These are phyloP conservation scores for Mycena sp. DNA, from an alignment of 1,284 basidiomycete species.

Conservation along the genomic window DNA sequence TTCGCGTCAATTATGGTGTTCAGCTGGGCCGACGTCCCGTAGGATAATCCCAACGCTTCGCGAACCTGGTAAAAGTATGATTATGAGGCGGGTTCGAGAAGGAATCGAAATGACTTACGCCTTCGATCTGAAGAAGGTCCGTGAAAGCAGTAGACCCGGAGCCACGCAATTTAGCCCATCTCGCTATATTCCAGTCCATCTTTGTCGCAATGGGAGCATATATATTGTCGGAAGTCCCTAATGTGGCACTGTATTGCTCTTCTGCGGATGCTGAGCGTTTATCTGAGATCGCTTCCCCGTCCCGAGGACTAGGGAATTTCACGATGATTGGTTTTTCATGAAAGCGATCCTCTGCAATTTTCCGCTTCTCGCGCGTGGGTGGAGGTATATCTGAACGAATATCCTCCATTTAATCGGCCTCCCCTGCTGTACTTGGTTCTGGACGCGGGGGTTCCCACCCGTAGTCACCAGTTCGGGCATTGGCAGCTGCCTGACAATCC, in stretches of 20 bases:
- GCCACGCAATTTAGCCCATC: slow-evolving; percentile 22
- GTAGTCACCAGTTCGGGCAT: slow-evolving; percentile 10
- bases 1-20: too few species aligned
- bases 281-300: not conserved
- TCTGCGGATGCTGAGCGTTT: not conserved
- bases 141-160: slow-evolving; percentile 22
- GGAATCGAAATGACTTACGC: not conserved
- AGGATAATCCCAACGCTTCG: too few species aligned
- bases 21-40: too few species aligned
- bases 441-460: slow-evolving; percentile 10
- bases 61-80: too few species aligned
- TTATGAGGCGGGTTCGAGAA: too few species aligned
- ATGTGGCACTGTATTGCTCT: not conserved
- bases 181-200: slow-evolving; percentile 25
- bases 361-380: not conserved
- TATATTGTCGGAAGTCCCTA: not conserved
- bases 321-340: slow-evolving; percentile 7
- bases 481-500: not conserved
- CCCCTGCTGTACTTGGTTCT: not conserved
- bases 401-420: not conserved
- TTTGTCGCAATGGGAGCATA: slow-evolving; percentile 14
- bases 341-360: slow-evolving; percentile 15
- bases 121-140: slow-evolving; percentile 19
- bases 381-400: not conserved
- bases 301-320: not conserved